Percentiles rank a stretch among this genome's conserved stretches.
phyloP scores from a whole-genome alignment of 2,329 filamentous ascomycete genomes.

The Aspergillus persii region DNA sequence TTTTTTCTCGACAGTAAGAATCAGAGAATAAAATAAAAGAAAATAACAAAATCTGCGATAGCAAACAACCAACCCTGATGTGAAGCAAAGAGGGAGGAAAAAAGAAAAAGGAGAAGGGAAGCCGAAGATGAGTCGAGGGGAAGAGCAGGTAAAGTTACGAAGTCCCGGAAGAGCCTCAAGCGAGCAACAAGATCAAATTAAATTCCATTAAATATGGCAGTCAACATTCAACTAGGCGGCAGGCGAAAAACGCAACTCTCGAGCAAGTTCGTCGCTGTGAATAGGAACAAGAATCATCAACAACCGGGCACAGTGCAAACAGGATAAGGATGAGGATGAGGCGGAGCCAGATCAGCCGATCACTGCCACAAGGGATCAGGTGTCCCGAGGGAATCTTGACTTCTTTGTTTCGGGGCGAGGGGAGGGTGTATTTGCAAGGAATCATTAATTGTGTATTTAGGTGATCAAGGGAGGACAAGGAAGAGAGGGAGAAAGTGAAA shows the following conservation, averaged over 20 bases:
- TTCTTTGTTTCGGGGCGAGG: not conserved
- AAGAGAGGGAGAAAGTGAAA: not conserved
- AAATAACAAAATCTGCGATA: too few species aligned
- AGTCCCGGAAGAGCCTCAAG: not conserved
- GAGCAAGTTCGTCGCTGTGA: not conserved
- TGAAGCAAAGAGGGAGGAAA: not conserved
- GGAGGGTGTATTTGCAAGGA: too few species aligned
- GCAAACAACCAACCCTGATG: too few species aligned
- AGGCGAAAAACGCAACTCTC: not conserved
- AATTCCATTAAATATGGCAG: not conserved
- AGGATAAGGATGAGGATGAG: not conserved
- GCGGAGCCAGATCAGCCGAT: constrained; percentile 20
- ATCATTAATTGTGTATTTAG: too few species aligned
- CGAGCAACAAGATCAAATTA: not conserved
- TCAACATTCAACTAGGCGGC: not conserved
- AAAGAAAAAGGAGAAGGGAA: not conserved
- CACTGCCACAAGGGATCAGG: not conserved
- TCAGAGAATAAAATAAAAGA: too few species aligned
- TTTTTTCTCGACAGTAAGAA: too few species aligned
- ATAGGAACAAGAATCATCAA: not conserved
- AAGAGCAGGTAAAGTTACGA: not conserved
- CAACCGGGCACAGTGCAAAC: too few species aligned
- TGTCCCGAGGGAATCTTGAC: not conserved
- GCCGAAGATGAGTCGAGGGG: not conserved
- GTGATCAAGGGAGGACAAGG: not conserved